phyloP scores from a whole-genome alignment of 1,284 basidiomycete genomes.

The Tilletia setariae region DNA sequence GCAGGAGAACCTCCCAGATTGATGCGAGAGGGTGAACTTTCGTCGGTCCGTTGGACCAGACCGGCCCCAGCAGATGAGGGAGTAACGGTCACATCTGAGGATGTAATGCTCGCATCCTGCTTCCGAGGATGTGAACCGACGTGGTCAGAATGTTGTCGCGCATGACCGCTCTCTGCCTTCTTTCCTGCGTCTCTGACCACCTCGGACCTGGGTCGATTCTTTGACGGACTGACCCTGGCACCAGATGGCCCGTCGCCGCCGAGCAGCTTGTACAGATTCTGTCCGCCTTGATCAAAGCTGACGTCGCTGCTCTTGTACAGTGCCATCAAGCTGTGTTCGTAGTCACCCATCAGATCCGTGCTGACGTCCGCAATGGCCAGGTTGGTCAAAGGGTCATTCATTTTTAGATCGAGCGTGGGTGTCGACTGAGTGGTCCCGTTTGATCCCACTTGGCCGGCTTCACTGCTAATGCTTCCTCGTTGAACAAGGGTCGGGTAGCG shows the following conservation, averaged over 20 bases:
- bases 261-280: neutral
- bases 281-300: constrained; percentile 1
- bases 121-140: too few relatives aligned
- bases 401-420: neutral
- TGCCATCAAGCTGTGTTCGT: constrained; percentile 1
- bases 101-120: too few relatives aligned
- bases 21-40: too few relatives aligned
- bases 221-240: neutral
- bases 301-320: neutral
- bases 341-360: constrained; percentile 5
- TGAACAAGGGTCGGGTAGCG: too few relatives aligned
- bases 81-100: too few relatives aligned
- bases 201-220: neutral
- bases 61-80: too few relatives aligned
- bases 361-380: constrained; percentile 12
- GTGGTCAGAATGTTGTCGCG: neutral
- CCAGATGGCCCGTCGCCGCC: neutral
- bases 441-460: neutral
- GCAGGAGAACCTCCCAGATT: neutral
- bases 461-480: neutral
- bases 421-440: neutral
- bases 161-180: neutral
- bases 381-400: constrained; percentile 2
- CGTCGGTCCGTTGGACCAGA: too few relatives aligned
- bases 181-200: neutral